A percentile compares a stretch with the other conserved stretches of the same genome.
Conservation (phyloP, 306 rosid species). For the Cucurbita moschata region DNA sequence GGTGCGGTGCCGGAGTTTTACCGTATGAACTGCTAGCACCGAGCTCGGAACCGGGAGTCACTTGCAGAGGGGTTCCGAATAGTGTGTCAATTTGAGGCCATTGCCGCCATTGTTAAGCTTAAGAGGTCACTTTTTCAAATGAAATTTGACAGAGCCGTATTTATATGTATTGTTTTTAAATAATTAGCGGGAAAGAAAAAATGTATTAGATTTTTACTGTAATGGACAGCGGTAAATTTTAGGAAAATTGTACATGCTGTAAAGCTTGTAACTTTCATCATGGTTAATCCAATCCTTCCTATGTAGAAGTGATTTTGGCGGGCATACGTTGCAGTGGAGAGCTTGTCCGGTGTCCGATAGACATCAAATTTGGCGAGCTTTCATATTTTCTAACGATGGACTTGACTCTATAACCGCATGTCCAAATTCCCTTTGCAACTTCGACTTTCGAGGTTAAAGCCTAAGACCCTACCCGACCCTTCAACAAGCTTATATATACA, state of each 20-base stretch:
- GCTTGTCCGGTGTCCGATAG: too few relatives aligned
- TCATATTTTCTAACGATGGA: too few relatives aligned
- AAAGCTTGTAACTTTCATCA: neutral
- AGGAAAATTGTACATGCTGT: slow-evolving; percentile 5
- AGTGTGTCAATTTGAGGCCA: slow-evolving; percentile 59
- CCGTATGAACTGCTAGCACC: slow-evolving; percentile 86
- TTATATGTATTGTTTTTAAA: neutral
- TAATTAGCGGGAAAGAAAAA: neutral
- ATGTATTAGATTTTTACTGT: neutral
- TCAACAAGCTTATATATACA: too few relatives aligned
- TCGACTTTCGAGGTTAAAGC: too few relatives aligned
- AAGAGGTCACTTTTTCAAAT: neutral
- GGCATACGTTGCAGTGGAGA: too few relatives aligned
- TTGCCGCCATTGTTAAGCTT: neutral
- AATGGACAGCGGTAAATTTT: neutral
- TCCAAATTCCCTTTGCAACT: too few relatives aligned
- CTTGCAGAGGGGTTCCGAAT: slow-evolving; percentile 92
- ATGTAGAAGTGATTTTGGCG: too few relatives aligned
- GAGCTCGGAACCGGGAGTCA: slow-evolving; percentile 86
- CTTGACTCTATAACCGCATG: too few relatives aligned
- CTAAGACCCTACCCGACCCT: too few relatives aligned
- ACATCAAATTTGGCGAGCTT: too few relatives aligned
- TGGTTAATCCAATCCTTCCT: neutral
- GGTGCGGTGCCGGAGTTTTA: slow-evolving; percentile 92
- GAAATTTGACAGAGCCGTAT: neutral